Conservation (phyloP, 805 yeast species). For the Saccharomycopsis fibuligera region DNA sequence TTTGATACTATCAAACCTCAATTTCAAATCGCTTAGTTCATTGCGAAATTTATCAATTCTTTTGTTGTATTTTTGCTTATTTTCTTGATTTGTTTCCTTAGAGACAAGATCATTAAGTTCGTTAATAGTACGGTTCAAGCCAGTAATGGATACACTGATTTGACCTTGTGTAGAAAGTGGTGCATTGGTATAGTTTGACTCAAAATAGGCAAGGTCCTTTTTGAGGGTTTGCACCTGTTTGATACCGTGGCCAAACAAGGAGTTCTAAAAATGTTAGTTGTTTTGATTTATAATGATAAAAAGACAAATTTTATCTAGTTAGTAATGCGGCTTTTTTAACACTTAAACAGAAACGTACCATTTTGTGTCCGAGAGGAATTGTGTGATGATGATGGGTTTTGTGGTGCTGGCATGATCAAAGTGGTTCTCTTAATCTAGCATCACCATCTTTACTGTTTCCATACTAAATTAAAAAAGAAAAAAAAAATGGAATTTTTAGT, state of each 20-base stretch:
- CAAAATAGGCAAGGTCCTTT: slow-evolving; percentile 63
- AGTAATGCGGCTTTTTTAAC: not conserved
- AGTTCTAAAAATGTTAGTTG: slow-evolving; percentile 46
- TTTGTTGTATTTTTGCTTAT: slow-evolving; percentile 49
- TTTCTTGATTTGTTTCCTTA: slow-evolving; percentile 51
- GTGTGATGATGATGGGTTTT: too few relatives aligned
- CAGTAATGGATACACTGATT: slow-evolving; percentile 63
- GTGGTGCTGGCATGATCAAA: too few relatives aligned
- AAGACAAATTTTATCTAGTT: too few relatives aligned
- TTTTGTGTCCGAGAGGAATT: not conserved
- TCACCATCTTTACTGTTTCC: too few relatives aligned
- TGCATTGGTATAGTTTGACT: slow-evolving; percentile 55
- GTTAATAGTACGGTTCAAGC: slow-evolving; percentile 67
- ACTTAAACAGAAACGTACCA: not conserved
- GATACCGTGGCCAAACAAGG: slow-evolving; percentile 82
- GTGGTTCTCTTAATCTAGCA: too few relatives aligned
- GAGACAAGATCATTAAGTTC: slow-evolving; percentile 55
- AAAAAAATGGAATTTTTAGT: too few relatives aligned
- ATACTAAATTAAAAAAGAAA: too few relatives aligned
- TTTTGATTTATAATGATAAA: too few relatives aligned
- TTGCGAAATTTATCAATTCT: slow-evolving; percentile 53
- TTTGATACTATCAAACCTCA: slow-evolving; percentile 32
- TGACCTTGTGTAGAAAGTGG: slow-evolving; percentile 69
- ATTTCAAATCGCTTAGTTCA: slow-evolving; percentile 29
- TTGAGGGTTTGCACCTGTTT: slow-evolving; percentile 73